Base-by-base conservation (phyloP, 2,329 filamentous ascomycete genomes). In the Didymellaceae sp. region DNA sequence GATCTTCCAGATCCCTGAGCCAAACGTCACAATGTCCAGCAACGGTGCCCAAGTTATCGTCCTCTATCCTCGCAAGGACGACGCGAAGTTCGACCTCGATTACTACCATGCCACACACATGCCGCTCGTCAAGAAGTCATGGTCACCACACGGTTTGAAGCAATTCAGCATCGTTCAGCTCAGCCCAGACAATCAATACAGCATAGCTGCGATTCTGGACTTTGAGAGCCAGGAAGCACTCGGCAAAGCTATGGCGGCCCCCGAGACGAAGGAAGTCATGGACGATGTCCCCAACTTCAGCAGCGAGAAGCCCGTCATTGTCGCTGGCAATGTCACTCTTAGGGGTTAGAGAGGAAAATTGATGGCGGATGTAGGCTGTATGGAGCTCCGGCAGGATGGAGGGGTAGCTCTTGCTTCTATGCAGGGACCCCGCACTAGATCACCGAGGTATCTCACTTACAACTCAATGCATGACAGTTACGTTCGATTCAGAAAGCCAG, bases 91-190 rank as follows among this genome's bases (percentile, higher is more conserved):
- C 69, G 66, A 82, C 67, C 66, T 79, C 57, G 70, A 78, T 25
- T 82, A 81, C 73, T 82, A 80, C 61, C 60, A 80, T 28, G 45
- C 59, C 3, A 73, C 55, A 16, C 79, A 82, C 70, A 78, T 82
- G 74, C 72, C 75, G 1, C 64, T 81, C 2, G 75, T 75, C 13
- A 52, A 62, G 21, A 66, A 73, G 38, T 53, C 58, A 20, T 81
- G 78, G 78, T 54, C 45, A 1, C 51, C 61, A 1, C 58, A 67
- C 40, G 79, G 79, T 31, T 63, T 81, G 4, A 70, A 65, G 33
- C 54, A 49, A 3, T 70, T 54, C 49, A 50, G 31, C 10, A 57
- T 71, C 6, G 52, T 52, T 1, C 48, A 70, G 38, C 53, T 63
- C 40, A 49, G 26, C n/a, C 31, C 54, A 20, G 63, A 66, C 20